A percentile compares a stretch with the other conserved stretches of the same genome.
These are phyloP conservation scores for Diacronema lutheri DNA, from an alignment of 78 protist genomes.

Conservation along the genomic window DNA sequence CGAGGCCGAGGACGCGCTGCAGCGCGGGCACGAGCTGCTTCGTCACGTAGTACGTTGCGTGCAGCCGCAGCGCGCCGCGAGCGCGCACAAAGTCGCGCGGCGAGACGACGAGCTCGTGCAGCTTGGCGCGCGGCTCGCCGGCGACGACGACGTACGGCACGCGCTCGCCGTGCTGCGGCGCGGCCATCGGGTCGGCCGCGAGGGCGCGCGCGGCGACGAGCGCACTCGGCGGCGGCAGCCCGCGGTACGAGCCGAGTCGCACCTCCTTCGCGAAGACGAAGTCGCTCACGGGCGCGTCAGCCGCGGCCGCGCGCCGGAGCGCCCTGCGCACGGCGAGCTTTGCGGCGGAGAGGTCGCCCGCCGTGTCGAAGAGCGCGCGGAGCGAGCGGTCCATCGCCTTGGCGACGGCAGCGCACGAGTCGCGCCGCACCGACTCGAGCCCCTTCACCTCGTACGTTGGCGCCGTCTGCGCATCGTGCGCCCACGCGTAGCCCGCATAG, in stretches of 20 bases:
- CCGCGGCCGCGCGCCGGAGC: conserved; percentile 54
- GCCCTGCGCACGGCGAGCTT: conserved; percentile 61
- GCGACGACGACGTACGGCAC: neutral
- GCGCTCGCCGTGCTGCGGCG: neutral
- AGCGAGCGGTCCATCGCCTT: neutral
- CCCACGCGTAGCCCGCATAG: conserved; percentile 34
- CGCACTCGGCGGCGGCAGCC: neutral
- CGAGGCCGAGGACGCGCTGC: conserved; percentile 62
- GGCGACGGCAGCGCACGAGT: conserved; percentile 68
- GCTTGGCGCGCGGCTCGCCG: neutral
- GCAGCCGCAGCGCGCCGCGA: neutral
- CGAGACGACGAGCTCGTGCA: neutral
- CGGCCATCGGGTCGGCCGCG: neutral
- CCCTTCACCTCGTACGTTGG: conserved; percentile 88
- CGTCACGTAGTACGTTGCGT: conserved; percentile 70
- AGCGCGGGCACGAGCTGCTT: conserved; percentile 84
- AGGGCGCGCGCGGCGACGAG: neutral
- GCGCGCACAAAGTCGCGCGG: neutral
- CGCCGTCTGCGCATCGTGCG: neutral
- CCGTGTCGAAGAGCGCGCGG: conserved; percentile 61
- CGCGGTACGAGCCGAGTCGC: conserved; percentile 55
- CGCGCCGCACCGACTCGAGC: conserved; percentile 91
- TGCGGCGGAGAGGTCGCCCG: conserved; percentile 66
- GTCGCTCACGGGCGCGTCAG: conserved; percentile 52
- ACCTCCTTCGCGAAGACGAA: conserved; percentile 84